Evolutionary conservation across 352 stramenopile species (phyloP).

Genomic region (Phytophthora citricola): DNA sequence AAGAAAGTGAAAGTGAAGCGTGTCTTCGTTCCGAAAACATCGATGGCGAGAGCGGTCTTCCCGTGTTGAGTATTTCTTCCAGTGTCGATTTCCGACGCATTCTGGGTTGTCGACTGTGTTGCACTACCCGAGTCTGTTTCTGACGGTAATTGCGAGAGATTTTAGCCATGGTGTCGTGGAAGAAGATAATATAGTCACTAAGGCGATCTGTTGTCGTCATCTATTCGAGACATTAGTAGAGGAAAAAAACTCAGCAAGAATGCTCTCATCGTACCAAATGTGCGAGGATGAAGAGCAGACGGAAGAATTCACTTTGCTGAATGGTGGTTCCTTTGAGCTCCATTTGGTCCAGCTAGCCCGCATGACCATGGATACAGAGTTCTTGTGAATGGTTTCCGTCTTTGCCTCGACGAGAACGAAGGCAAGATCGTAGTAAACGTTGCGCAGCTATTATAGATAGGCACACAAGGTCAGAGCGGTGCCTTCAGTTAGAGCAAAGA

Average conservation of each 20-base stretch:
- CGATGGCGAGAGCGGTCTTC: constrained; percentile 7
- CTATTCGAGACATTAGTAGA: constrained; percentile 33
- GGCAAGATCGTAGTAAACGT: constrained; percentile 74
- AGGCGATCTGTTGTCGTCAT: constrained; percentile 76
- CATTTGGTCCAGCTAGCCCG: constrained; percentile 75
- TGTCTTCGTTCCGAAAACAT: constrained; percentile 15
- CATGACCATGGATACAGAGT: constrained; percentile 82
- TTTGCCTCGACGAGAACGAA: constrained; percentile 79
- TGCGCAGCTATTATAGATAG: constrained; percentile 47
- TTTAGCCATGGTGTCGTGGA: constrained; percentile 71
- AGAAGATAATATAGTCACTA: constrained; percentile 78
- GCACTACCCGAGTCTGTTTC: constrained; percentile 40
- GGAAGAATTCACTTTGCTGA: constrained; percentile 68
- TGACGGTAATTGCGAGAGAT: constrained; percentile 55
- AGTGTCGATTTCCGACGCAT: constrained; percentile 41
- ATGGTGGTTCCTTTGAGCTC: constrained; percentile 57
- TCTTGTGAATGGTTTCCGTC: constrained; percentile 81
- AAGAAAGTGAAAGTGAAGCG: constrained; percentile 15
- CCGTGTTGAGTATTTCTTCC: constrained; percentile 32
- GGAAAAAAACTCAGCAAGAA: not conserved
- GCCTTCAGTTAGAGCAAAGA: too few relatives aligned
- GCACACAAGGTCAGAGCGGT: too few relatives aligned
- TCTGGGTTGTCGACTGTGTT: constrained; percentile 30
- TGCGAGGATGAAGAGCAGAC: constrained; percentile 73
- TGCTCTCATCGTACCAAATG: constrained; percentile 57